These are phyloP conservation scores for Penicillium pancosmium DNA, from an alignment of 495 filamentous ascomycete genomes.

Conservation along the genomic window DNA sequence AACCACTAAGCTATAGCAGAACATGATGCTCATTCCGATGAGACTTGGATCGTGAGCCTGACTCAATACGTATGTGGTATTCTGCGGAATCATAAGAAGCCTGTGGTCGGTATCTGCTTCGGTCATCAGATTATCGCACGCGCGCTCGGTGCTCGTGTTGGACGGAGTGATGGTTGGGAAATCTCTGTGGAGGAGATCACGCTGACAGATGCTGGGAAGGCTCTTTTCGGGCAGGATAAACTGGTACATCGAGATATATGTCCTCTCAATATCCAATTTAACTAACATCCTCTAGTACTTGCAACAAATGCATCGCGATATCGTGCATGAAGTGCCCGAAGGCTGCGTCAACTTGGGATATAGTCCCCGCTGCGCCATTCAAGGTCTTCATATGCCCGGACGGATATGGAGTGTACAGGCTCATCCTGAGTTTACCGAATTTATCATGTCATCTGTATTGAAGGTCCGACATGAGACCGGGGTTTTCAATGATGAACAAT, in stretches of 20 bases:
- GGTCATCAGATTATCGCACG: conserved; percentile 90
- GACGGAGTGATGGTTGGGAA: conserved; percentile 76
- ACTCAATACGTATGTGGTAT: conserved; percentile 62
- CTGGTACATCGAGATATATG: conserved; percentile 51
- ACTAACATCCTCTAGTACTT: conserved; percentile 52
- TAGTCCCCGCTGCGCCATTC: conserved; percentile 65
- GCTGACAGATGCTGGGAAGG: conserved; percentile 66
- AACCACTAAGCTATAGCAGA: conserved; percentile 30
- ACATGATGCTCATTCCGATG: conserved; percentile 61
- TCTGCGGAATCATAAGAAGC: conserved; percentile 56
- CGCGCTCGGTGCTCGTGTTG: conserved; percentile 69
- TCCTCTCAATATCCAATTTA: not conserved
- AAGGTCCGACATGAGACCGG: conserved; percentile 58
- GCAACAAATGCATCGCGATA: conserved; percentile 88
- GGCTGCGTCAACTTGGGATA: conserved; percentile 66
- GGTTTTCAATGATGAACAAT: conserved; percentile 66
- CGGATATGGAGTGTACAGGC: conserved; percentile 77
- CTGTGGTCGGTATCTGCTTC: conserved; percentile 81
- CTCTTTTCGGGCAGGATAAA: conserved; percentile 66
- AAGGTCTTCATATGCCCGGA: conserved; percentile 70
- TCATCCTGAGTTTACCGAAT: conserved; percentile 82
- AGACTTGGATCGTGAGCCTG: conserved; percentile 71
- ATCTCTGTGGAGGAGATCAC: conserved; percentile 65
- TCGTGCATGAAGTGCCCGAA: conserved; percentile 63
- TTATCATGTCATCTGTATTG: conserved; percentile 70